phyloP scores from a whole-genome alignment of 1,284 basidiomycete species.

The Microbotryomycetes sp. region DNA sequence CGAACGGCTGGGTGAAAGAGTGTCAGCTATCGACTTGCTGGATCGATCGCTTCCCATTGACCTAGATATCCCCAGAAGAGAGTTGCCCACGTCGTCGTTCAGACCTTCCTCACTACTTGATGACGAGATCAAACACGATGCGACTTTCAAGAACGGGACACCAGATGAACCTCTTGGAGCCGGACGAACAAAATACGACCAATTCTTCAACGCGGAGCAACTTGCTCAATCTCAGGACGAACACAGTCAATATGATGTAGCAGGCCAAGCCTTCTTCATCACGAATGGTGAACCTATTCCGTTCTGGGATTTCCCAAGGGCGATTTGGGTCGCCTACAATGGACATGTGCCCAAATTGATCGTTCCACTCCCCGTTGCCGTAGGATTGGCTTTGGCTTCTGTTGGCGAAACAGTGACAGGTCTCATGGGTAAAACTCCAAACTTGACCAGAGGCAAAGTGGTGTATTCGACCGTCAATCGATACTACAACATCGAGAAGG shows the following conservation, averaged over 20 bases:
- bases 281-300: conserved; percentile 93
- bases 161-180: conserved; percentile 56
- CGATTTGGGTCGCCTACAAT: conserved; percentile 70
- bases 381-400: conserved; percentile 61
- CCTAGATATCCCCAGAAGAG: conserved; percentile 28
- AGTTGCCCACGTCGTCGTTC: conserved; percentile 33
- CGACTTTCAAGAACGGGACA: conserved; percentile 35
- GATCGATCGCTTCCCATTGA: conserved; percentile 57
- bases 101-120: conserved; percentile 20
- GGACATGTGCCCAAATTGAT: conserved; percentile 54
- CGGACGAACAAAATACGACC: conserved; percentile 47
- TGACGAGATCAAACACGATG: conserved; percentile 49
- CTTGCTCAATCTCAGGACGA: conserved; percentile 33
- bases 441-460: conserved; percentile 83
- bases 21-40: conserved; percentile 48
- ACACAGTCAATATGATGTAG: conserved; percentile 44
- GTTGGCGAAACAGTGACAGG: conserved; percentile 57
- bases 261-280: conserved; percentile 93
- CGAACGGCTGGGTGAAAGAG: conserved; percentile 60
- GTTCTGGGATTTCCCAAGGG: conserved; percentile 91
- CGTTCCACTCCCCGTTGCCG: conserved; percentile 56
- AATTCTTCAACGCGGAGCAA: conserved; percentile 45
- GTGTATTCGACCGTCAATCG: conserved; percentile 50
- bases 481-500: conserved; percentile 94
- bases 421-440: conserved; percentile 69